These are phyloP conservation scores for Gloeostereum incarnatum DNA, from an alignment of 768 basidiomycete species.

Conservation along the genomic window DNA sequence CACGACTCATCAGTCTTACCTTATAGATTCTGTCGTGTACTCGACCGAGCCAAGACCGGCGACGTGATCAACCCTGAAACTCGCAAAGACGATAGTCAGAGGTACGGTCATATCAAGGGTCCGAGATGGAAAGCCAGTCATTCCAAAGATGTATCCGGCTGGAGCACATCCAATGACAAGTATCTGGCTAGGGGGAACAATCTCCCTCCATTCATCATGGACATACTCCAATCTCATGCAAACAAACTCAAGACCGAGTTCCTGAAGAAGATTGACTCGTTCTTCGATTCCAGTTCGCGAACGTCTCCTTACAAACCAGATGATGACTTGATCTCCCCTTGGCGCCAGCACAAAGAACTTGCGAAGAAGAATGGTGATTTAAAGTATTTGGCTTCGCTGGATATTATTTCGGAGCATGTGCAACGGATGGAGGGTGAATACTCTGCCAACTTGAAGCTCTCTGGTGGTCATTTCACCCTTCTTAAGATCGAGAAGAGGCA, in stretches of 20 bases:
- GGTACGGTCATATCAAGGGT: conserved; percentile 8
- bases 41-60: conserved; percentile 59
- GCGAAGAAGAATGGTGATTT: conserved; percentile 1
- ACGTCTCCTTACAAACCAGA: conserved; percentile 9
- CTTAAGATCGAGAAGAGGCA: conserved; percentile 35
- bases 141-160: too few relatives aligned
- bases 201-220: conserved; percentile 18
- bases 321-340: conserved; percentile 22
- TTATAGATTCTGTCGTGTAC: conserved; percentile 35
- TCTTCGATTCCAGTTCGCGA: conserved; percentile 11
- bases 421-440: conserved; percentile 18
- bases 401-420: conserved; percentile 30
- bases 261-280: conserved; percentile 11
- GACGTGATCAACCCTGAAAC: conserved; percentile 26
- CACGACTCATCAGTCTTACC: not conserved
- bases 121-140: conserved; percentile 17
- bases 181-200: conserved; percentile 7
- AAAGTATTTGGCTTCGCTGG: conserved; percentile 19
- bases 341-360: conserved; percentile 20
- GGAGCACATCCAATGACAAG: conserved; percentile 3
- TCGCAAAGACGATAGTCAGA: conserved; percentile 19
- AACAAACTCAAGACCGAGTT: conserved; percentile 8
- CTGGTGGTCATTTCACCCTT: conserved; percentile 22
- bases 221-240: conserved; percentile 11
- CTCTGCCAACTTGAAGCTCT: conserved; percentile 7